Base-by-base conservation (phyloP, 345 rosid species). In the Hevea brasiliensis region DNA sequence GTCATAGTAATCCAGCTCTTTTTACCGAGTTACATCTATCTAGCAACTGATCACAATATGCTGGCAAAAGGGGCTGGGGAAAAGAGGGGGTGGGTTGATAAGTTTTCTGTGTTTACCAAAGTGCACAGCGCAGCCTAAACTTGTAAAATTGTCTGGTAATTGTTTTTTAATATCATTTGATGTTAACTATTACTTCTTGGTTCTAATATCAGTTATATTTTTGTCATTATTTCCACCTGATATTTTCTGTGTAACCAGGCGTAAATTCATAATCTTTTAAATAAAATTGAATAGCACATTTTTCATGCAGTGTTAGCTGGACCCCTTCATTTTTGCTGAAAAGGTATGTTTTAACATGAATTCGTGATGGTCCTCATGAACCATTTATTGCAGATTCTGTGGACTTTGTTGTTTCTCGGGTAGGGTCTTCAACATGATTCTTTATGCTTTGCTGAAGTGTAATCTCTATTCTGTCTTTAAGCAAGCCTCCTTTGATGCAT, bases 311-410 rank as follows among this genome's bases (percentile, higher is more conserved):
- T 77, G 99, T 96, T 62, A 81, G 97, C 76, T 96, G 99, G 99
- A 88, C 98, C 23, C 99, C 99, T 40, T 88, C 98, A 7, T 95
- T 95, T 85, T 78, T 93, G 88, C 85, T 95, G 77, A 95, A 95
- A 81, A 84, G 97, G 63, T 89, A 95, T 27, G 90, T 93, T 61
- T 85, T 93, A 82, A 90, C 95, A 42, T 97, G 98, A 78, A 96
- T 96, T 73, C 97, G 90, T 37, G 93, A 91, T 71, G 98, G 97
- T 62, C 99, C 97, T 76, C 95, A 93, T 20, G 99, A 96, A 85
- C 96, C 98, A 53, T 96, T 96, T 76, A 96, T 96, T 27, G 97
- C 99, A 23, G 99, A 93, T 90, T 96, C 98, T 37, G 97, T 96
- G 54, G 98, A 96, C 86, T 91, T 96, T 79, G 93, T 89, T 68